Evolutionary conservation across 2,329 filamentous ascomycete species (phyloP), one percentile per base, ranked within the genome.

Genomic region (Talaromyces marneffei): DNA sequence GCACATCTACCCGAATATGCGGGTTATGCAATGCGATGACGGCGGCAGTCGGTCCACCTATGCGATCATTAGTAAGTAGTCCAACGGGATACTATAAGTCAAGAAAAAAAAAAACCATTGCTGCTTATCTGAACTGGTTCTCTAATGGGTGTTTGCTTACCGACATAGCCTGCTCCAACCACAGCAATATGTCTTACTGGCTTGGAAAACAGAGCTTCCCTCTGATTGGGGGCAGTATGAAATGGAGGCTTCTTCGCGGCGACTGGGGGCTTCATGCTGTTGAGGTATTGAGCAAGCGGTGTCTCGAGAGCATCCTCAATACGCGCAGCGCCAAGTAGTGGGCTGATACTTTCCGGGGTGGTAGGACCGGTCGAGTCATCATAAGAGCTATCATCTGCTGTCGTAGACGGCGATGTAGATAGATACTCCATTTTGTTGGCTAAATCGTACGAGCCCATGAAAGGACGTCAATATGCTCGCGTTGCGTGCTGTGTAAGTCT

Each of bases 21-120:
- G 88, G 88, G 72, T 91, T 91, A 66, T 90, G 83, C 69, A 85
- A 83, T 23, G 90, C 90, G 61, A 92, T 84, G 33, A 92, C 83
- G 12, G 90, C 87, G 23, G 87, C 87, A 39, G 88, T 92, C 53
- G 90, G 89, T 40, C 88, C 89, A 67, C 88, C 88, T 87, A 67
- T 18, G 48, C n/a, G 8, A 10, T 27, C 7, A 27, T 55, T 29
- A 55, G 33, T 18, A 4, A n/a, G 2, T 1, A 29, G 4, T 35
- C n/a, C 46, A 23, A 52, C 23, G 1, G 3, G 2, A 1, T 18
- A 37, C 7, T 25, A 14, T n/a, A 31, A 52, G 48, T 18, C 4
- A 9, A 35, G 29, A n/a, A n/a, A n/a, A n/a, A n/a, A n/a, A n/a
- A n/a, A n/a, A n/a, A n/a, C 8, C 31, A 48, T 58, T 23, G 16